These are phyloP conservation scores for Penicillium cataractarum DNA, from an alignment of 495 filamentous ascomycete species.

Conservation along the genomic window DNA sequence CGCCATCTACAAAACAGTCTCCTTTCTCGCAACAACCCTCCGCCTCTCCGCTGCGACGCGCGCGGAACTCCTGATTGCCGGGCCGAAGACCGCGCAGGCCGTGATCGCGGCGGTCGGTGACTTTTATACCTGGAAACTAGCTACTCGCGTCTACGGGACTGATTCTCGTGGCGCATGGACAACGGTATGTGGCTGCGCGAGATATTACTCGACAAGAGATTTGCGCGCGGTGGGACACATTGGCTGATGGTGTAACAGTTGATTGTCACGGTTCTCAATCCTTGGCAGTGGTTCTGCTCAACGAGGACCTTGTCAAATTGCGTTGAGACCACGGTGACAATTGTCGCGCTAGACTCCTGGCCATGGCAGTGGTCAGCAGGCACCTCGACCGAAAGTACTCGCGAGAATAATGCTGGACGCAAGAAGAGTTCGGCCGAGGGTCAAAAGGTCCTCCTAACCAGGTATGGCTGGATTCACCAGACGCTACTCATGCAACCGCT, in stretches of 20 bases:
- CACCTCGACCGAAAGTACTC: constrained; percentile 6
- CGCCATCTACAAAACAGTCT: constrained; percentile 65
- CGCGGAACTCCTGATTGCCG: constrained; percentile 66
- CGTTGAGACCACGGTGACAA: constrained; percentile 84
- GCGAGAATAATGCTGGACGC: constrained; percentile 7
- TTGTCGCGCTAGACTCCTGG: constrained; percentile 79
- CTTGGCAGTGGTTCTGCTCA: constrained; percentile 97
- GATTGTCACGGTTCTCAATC: constrained; percentile 73
- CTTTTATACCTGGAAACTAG: constrained; percentile 87
- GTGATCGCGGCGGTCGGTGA: constrained; percentile 78
- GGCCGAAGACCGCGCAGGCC: constrained; percentile 78
- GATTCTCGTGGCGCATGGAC: constrained; percentile 66
- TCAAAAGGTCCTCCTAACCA: constrained; percentile 7
- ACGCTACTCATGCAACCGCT: constrained; percentile 16
- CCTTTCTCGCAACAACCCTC: constrained; percentile 55
- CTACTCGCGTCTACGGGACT: constrained; percentile 69
- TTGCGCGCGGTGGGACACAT: not conserved
- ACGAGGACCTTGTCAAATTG: constrained; percentile 93
- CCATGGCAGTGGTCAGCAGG: constrained; percentile 71
- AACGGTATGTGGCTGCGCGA: constrained; percentile 56
- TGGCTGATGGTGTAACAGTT: constrained; percentile 37
- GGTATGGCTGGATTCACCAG: constrained; percentile 13
- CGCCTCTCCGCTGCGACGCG: constrained; percentile 50
- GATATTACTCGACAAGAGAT: not conserved
- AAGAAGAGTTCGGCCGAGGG: constrained; percentile 15